Evolutionary conservation across 768 basidiomycete genomes (phyloP).

Genomic region (Boletus reticulatus): DNA sequence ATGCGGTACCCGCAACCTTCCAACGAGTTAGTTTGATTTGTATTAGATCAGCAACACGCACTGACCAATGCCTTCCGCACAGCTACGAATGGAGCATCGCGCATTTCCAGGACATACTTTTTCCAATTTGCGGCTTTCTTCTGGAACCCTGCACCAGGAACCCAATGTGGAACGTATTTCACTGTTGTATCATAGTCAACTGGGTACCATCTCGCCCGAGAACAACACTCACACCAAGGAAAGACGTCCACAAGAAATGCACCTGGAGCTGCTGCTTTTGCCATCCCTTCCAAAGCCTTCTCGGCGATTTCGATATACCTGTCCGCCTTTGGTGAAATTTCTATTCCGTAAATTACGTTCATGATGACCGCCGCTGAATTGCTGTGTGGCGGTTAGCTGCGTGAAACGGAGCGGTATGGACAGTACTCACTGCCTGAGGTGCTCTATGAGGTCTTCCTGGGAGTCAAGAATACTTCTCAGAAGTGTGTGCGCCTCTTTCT

Average conservation of each 20-base stretch:
- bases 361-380: slow-evolving; percentile 53
- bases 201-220: neutral
- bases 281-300: slow-evolving; percentile 49
- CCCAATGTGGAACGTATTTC: slow-evolving; percentile 51
- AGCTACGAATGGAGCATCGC: slow-evolving; percentile 41
- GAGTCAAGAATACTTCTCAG: slow-evolving; percentile 43
- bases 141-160: slow-evolving; percentile 51
- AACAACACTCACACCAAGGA: slow-evolving; percentile 35
- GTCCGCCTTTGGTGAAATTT: slow-evolving; percentile 41
- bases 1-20: slow-evolving; percentile 26
- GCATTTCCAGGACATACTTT: slow-evolving; percentile 46
- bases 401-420: neutral
- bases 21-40: neutral
- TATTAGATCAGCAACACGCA: neutral
- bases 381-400: slow-evolving; percentile 26
- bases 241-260: slow-evolving; percentile 52
- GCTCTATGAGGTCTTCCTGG: slow-evolving; percentile 44
- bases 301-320: slow-evolving; percentile 52
- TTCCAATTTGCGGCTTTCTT: slow-evolving; percentile 51
- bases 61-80: slow-evolving; percentile 40
- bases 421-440: slow-evolving; percentile 46
- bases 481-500: slow-evolving; percentile 44
- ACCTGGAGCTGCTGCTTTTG: slow-evolving; percentile 48
- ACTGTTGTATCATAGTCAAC: slow-evolving; percentile 31
- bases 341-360: slow-evolving; percentile 52